phyloP scores from a whole-genome alignment of 139 green algal species.

The Chlorella sp. region DNA sequence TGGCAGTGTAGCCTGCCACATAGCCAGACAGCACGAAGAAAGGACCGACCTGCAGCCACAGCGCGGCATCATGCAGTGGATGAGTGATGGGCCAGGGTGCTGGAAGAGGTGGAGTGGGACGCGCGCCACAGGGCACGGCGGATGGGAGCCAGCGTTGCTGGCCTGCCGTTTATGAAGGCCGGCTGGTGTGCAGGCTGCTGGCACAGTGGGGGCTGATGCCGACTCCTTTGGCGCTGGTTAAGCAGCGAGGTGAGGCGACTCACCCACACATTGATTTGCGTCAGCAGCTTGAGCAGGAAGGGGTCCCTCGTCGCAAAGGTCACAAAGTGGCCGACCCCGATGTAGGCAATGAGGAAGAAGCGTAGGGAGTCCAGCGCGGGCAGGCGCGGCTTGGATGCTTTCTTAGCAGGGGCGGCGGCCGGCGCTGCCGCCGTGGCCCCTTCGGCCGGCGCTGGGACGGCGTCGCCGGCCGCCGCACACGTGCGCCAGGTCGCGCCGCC shows the following conservation, averaged over 20 bases:
- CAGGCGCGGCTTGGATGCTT: slow-evolving; percentile 28
- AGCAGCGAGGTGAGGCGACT: no score
- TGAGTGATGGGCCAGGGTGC: no score
- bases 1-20: slow-evolving; percentile 32
- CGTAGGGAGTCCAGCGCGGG: slow-evolving; percentile 24
- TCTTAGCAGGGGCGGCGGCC: slow-evolving; percentile 5
- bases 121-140: no score
- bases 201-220: no score
- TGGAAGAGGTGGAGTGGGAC: no score
- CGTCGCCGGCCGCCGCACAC: not conserved
- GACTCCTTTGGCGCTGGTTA: no score
- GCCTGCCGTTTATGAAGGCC: no score
- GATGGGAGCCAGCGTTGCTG: no score
- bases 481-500: not conserved
- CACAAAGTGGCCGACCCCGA: slow-evolving; percentile 32
- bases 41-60: slow-evolving; percentile 1
- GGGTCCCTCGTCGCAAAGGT: slow-evolving; percentile 24
- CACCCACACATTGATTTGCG: slow-evolving; percentile 31
- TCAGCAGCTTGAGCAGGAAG: slow-evolving; percentile 26
- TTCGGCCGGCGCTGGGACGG: not conserved
- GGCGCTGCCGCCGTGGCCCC: not conserved
- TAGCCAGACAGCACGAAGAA: slow-evolving; percentile 36
- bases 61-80: no score
- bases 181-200: no score
- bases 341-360: slow-evolving; percentile 41